Conservation (phyloP, 108 stramenopile genomes). For the Skeletonema menzelii region DNA sequence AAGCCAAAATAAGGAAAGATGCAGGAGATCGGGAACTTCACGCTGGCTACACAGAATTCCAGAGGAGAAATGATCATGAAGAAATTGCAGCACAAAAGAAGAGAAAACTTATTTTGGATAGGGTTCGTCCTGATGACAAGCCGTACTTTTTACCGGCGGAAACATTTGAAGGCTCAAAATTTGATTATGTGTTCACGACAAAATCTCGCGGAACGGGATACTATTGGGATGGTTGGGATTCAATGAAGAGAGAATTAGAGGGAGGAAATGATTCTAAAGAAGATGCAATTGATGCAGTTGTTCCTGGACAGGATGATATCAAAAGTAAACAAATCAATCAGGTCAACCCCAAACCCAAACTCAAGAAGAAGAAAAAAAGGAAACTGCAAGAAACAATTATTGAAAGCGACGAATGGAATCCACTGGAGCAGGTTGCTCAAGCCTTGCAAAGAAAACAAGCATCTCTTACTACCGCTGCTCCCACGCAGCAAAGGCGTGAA, state of each 20-base stretch:
- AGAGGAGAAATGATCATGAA: slow-evolving; percentile 55
- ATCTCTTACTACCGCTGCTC: slow-evolving; percentile 37
- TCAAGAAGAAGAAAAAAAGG: slow-evolving; percentile 47
- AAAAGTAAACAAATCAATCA: not conserved
- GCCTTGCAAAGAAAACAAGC: slow-evolving; percentile 58
- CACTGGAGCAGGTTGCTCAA: slow-evolving; percentile 72
- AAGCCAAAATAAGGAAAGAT: slow-evolving; percentile 59
- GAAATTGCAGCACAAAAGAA: slow-evolving; percentile 48
- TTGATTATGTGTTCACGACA: slow-evolving; percentile 87
- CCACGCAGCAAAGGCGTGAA: slow-evolving; percentile 9
- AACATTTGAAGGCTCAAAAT: slow-evolving; percentile 75
- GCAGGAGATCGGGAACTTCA: slow-evolving; percentile 56
- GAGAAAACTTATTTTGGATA: slow-evolving; percentile 52
- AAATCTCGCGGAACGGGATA: slow-evolving; percentile 73
- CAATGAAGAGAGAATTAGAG: slow-evolving; percentile 55
- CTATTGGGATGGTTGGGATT: slow-evolving; percentile 89
- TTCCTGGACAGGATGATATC: not conserved
- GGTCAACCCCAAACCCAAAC: not conserved
- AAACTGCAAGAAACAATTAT: slow-evolving; percentile 42
- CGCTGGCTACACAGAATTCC: slow-evolving; percentile 69
- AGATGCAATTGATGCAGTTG: not conserved
- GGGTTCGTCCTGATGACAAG: slow-evolving; percentile 65
- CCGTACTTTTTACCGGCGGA: slow-evolving; percentile 63
- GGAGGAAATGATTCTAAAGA: not conserved
- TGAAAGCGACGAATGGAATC: slow-evolving; percentile 65